Evolutionary conservation across 1,139 yeast species (phyloP), one percentile per base, ranked within the genome.

Genomic region (Wickerhamomyces sp.): DNA sequence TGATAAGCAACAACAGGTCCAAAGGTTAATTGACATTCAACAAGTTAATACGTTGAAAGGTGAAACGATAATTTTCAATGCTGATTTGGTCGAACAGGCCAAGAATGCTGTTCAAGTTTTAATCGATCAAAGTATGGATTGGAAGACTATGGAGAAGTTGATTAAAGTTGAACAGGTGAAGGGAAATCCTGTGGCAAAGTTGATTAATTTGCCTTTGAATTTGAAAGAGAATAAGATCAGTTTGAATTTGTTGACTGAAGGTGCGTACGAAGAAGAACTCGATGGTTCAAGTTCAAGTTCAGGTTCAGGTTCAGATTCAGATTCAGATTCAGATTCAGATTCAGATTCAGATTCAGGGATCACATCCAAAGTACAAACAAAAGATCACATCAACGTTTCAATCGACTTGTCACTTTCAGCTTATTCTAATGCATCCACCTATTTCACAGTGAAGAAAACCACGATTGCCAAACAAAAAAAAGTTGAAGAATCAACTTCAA

Each of bases 71-170:
- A 83, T 85, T 40, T 64, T 70, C 26, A 70, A 83, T 54, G 82
- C 93, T 4, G 78, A 76, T 22, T 54, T 75, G 24, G 89, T 89
- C 3, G 91, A 83, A 36, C 75, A 75, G 18, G 88, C 94, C 31
- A 79, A 75, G 39, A 62, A 57, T 12, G 81, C 86, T 10, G 82
- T 91, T 8, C 81, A 78, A 40, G 65, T 65, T 1, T 61, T 86
- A 37, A 46, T 89, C 6, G 78, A 81, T 35, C 94, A 86, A 54
- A 93, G 87, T 45, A 86, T 87, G 89, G 97, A 91, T 55, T 91
- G 98, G 98, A 72, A 76, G 23, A 84, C 87, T 44, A 88, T 89
- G 41, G 96, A 84, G 54, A 78, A 81, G 45, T 63, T 81, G 37
- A 78, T 91, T 36, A 64, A 70, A 36, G 68, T 78, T 32, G 96